Conservation (phyloP, 306 rosid genomes). For the Vigna radiata region DNA sequence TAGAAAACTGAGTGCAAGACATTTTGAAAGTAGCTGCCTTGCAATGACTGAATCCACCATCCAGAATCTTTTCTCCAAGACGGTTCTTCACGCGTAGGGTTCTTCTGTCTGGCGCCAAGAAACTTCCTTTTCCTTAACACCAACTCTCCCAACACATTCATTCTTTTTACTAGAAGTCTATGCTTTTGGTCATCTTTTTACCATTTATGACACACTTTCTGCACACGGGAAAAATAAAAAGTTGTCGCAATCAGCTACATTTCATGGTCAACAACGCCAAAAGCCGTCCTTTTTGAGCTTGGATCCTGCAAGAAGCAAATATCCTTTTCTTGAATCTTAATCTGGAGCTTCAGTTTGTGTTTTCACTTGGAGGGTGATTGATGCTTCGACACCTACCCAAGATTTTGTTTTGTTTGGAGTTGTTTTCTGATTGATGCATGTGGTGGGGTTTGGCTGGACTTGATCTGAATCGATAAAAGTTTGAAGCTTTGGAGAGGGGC, state of each 20-base stretch:
- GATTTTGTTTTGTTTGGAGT: conserved; percentile 9
- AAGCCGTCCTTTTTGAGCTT: conserved; percentile 40
- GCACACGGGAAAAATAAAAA: neutral
- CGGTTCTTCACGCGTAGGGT: conserved; percentile 45
- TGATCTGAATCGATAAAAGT: conserved; percentile 48
- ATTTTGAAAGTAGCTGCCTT: conserved; percentile 25
- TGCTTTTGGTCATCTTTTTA: conserved; percentile 13
- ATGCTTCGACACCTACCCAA: conserved; percentile 19
- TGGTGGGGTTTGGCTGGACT: conserved; percentile 40
- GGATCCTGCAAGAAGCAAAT: conserved; percentile 64
- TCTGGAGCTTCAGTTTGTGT: conserved; percentile 30
- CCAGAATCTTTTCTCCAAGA: conserved; percentile 28
- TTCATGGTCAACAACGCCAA: conserved; percentile 53
- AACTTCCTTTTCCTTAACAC: conserved; percentile 21
- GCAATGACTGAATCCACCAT: conserved; percentile 34
- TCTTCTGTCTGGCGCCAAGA: conserved; percentile 45
- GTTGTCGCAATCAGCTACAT: conserved; percentile 25
- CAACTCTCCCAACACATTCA: neutral
- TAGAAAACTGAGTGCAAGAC: conserved; percentile 1
- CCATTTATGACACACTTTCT: conserved; percentile 10
- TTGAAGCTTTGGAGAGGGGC: conserved; percentile 36
- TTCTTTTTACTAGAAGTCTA: conserved; percentile 19
- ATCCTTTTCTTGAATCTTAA: conserved; percentile 40
- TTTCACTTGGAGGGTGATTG: conserved; percentile 41
- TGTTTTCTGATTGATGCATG: neutral